Evolutionary conservation across 2,329 filamentous ascomycete species (phyloP).

Genomic region (Nectriaceae sp.): DNA sequence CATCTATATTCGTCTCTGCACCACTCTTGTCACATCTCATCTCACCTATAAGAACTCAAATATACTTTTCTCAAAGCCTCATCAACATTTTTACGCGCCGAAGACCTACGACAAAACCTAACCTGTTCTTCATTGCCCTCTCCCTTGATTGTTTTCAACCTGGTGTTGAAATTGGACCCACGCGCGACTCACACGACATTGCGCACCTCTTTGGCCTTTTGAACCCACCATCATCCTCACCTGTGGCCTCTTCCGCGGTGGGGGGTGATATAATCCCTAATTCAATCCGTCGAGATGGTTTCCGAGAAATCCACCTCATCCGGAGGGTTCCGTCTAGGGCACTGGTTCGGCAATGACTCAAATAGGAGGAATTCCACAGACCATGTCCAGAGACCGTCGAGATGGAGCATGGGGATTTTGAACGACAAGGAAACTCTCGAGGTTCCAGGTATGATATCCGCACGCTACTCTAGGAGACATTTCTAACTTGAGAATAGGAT

Average conservation of each 20-base stretch:
- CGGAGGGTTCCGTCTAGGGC: conserved; percentile 17
- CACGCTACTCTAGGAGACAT: not conserved
- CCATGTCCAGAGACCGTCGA: conserved; percentile 31
- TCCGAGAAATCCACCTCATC: conserved; percentile 12
- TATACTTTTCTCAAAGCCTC: too few species aligned
- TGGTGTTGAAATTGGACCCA: not conserved
- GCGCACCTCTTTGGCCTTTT: not conserved
- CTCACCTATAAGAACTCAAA: not conserved
- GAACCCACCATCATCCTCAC: not conserved
- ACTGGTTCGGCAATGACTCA: conserved; percentile 18
- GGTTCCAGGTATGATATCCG: conserved; percentile 70
- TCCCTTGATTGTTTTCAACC: not conserved
- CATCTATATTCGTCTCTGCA: not conserved
- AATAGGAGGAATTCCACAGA: conserved; percentile 6
- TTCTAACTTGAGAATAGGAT: conserved; percentile 45
- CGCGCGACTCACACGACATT: not conserved
- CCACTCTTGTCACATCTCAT: not conserved
- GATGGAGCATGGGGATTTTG: conserved; percentile 75
- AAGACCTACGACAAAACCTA: not conserved
- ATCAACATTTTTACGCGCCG: too few species aligned
- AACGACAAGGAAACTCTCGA: conserved; percentile 81
- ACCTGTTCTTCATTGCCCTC: not conserved
- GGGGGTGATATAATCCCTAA: not conserved
- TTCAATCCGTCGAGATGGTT: conserved; percentile 12
- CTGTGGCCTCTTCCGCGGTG: not conserved